Evolutionary conservation across 768 basidiomycete species (phyloP), one percentile per base, ranked within the genome.

Genomic region (Cyclocybe aegerita): DNA sequence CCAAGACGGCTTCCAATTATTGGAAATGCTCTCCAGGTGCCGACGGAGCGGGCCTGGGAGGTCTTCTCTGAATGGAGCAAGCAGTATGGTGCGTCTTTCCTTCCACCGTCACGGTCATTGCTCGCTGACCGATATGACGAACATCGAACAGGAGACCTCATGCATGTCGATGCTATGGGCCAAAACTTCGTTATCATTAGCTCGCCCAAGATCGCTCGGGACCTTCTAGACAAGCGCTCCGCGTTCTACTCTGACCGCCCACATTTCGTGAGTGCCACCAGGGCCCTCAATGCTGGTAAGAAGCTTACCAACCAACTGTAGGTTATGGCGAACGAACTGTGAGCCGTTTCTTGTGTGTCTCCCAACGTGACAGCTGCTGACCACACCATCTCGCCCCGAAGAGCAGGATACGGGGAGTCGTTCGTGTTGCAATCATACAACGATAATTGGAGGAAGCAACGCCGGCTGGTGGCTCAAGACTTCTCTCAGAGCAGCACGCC

Each of bases 201-300:
- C 56, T 71, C 74, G 5, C 55, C 68, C 2, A 60, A 70, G 8
- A 57, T 69, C 15, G 59, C 56, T 8, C 67, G 72, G 65, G 70
- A 73, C 23, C 65, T 76, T 39, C 60, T 81, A 9, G 79, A 79
- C 49, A 72, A 68, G 55, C 70, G 74, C 50, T 71, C 75, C 1
- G 51, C 68, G 3, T 65, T 76, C 9, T 78, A 79, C 55, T 79
- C 77, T 39, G 71, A 74, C 42, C 63, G 79, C 5, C 78, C 78
- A 0, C 63, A 62, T 10, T 64, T 78, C 10, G 69, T 60, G 9
- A 35, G 59, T 52, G 15, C 7, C 35, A 23, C 16, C 23, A 0
- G 2, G 23, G 0, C 23, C 23, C 1, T 23, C 9, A 17, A 35
- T 45, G n/a, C 29, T 15, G 4, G 15, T 12, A 7, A 14, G 39